These are phyloP conservation scores for Marasmius oreades DNA, from an alignment of 1,284 basidiomycete species.

Conservation along the genomic window DNA sequence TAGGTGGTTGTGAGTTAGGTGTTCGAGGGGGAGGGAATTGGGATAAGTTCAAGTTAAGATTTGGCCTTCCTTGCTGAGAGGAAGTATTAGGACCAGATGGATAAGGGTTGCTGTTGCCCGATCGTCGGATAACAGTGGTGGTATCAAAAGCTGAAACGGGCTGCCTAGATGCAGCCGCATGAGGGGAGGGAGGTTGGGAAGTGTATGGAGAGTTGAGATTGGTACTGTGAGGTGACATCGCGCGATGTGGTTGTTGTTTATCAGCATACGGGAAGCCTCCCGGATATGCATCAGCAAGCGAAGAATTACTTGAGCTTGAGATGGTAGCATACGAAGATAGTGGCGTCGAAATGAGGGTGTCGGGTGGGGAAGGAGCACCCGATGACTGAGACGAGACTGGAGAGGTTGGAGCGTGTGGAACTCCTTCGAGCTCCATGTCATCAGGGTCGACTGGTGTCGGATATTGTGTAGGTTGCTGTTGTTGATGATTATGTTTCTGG, in stretches of 20 bases:
- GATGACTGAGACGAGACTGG: slow-evolving; percentile 33
- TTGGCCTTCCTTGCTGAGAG: not conserved
- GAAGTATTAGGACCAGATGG: not conserved
- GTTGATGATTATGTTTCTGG: slow-evolving; percentile 15
- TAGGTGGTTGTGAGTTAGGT: slow-evolving; percentile 22
- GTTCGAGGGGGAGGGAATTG: slow-evolving; percentile 21
- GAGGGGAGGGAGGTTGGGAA: slow-evolving; percentile 33
- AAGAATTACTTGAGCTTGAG: not conserved
- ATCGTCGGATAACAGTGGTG: slow-evolving; percentile 16
- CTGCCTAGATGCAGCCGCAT: slow-evolving; percentile 12
- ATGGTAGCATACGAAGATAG: slow-evolving; percentile 33
- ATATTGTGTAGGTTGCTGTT: slow-evolving; percentile 22
- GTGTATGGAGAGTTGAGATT: slow-evolving; percentile 26
- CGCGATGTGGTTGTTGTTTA: not conserved
- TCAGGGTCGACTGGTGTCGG: slow-evolving; percentile 62
- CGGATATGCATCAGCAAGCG: slow-evolving; percentile 14
- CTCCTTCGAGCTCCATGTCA: slow-evolving; percentile 76
- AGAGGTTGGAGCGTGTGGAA: slow-evolving; percentile 30
- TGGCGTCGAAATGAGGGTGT: slow-evolving; percentile 48
- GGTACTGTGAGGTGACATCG: not conserved
- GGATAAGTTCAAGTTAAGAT: slow-evolving; percentile 24
- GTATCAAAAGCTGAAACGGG: slow-evolving; percentile 22
- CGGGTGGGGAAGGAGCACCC: slow-evolving; percentile 34
- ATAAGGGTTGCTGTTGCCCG: not conserved
- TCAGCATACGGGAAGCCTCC: slow-evolving; percentile 10